Evolutionary conservation across 2,329 filamentous ascomycete species (phyloP).

Genomic region (Monilinia vaccinii-corymbosi): DNA sequence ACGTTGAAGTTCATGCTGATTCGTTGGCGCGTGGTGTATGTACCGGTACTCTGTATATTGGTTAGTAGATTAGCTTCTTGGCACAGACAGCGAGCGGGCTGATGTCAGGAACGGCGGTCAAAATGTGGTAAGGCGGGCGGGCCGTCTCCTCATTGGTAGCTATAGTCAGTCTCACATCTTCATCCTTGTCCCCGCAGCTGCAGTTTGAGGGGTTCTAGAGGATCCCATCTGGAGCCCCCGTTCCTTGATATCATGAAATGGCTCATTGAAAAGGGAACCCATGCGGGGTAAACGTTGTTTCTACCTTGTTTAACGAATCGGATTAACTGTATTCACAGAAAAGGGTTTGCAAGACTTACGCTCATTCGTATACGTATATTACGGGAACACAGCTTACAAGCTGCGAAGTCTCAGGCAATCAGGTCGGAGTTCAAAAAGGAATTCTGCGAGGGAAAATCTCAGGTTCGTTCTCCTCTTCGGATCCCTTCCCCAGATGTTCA

Average conservation of each 20-base stretch:
- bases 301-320: not conserved
- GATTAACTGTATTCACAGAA: not conserved
- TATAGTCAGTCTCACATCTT: not conserved
- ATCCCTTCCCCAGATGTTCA: not conserved
- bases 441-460: not conserved
- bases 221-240: not conserved
- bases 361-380: not conserved
- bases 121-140: slow-evolving; percentile 6
- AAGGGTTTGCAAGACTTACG: not conserved
- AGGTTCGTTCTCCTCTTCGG: not conserved
- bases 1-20: not conserved
- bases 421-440: not conserved
- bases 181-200: not conserved
- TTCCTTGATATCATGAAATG: not conserved
- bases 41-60: not conserved
- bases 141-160: not conserved
- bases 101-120: slow-evolving; percentile 2
- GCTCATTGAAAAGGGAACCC: not conserved
- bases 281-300: not conserved
- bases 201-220: not conserved
- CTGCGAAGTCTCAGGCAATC: slow-evolving; percentile 2
- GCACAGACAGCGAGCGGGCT: slow-evolving; percentile 8
- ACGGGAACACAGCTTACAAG: not conserved
- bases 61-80: not conserved
- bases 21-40: not conserved